phyloP scores from a whole-genome alignment of 2,329 filamentous ascomycete species.

The Coniochaeta sp. region DNA sequence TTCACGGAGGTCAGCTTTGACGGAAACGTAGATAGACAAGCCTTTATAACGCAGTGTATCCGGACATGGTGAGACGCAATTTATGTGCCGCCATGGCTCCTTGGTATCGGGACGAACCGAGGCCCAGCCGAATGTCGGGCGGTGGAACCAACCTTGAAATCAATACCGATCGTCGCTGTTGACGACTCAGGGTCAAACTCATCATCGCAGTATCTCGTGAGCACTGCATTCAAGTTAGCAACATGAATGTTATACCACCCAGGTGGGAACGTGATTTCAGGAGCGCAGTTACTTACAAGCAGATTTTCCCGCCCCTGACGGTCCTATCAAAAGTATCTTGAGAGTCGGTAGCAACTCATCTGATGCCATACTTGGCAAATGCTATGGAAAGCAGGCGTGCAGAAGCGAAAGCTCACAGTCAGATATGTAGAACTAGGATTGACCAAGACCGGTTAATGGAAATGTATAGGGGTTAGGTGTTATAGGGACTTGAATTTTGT shows the following conservation, averaged over 20 bases:
- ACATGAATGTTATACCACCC: neutral
- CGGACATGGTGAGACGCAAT: too few species aligned
- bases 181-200: conserved; percentile 48
- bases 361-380: conserved; percentile 27
- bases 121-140: neutral
- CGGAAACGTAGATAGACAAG: too few species aligned
- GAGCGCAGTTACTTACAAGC: conserved; percentile 29
- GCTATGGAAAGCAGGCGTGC: neutral
- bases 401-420: neutral
- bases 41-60: too few species aligned
- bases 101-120: neutral
- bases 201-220: conserved; percentile 49
- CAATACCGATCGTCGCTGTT: conserved; percentile 49
- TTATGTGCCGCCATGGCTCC: too few species aligned
- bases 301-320: conserved; percentile 48
- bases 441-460: neutral
- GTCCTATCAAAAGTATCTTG: conserved; percentile 48
- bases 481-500: neutral
- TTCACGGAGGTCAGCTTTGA: neutral
- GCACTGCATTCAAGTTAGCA: conserved; percentile 25
- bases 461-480: neutral
- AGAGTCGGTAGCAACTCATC: conserved; percentile 40
- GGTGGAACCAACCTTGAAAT: conserved; percentile 39
- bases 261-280: conserved; percentile 12
- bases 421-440: neutral